phyloP scores from a whole-genome alignment of 331 rosid genomes.

The Acacia pycnantha region DNA sequence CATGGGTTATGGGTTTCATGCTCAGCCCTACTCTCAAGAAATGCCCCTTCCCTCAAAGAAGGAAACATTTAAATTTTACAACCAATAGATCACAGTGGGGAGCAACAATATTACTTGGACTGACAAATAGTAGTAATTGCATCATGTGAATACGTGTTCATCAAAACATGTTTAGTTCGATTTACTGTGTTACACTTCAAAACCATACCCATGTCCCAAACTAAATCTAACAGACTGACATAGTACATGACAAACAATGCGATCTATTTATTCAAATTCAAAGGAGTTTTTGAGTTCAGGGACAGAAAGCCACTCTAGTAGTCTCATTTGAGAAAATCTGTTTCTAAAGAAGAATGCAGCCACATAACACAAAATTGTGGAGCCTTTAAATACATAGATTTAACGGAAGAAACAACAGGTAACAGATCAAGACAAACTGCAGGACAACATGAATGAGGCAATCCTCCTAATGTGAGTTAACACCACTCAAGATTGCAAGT shows the following conservation, averaged over 20 bases:
- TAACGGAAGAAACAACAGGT: background rate
- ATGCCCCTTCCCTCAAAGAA: background rate
- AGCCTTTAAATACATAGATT: background rate
- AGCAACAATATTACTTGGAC: background rate
- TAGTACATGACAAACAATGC: background rate
- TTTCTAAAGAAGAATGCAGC: background rate
- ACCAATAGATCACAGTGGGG: background rate
- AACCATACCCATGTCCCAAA: background rate
- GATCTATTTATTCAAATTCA: background rate
- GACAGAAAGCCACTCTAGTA: background rate
- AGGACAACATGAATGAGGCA: background rate
- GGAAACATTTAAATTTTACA: background rate
- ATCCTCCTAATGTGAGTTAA: background rate
- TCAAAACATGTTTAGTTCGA: background rate
- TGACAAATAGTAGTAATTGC: background rate
- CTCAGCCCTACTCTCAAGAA: too few relatives aligned
- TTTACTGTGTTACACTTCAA: background rate
- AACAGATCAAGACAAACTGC: conserved; percentile 8
- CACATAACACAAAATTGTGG: background rate
- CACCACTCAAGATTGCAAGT: background rate
- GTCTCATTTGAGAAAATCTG: background rate
- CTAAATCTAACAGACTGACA: background rate
- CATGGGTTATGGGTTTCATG: too few relatives aligned
- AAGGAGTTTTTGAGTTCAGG: background rate
- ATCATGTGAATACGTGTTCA: background rate